Evolutionary conservation across 2,329 filamentous ascomycete species (phyloP), one percentile per base, ranked within the genome.

Genomic region (Neoascochyta sp.): DNA sequence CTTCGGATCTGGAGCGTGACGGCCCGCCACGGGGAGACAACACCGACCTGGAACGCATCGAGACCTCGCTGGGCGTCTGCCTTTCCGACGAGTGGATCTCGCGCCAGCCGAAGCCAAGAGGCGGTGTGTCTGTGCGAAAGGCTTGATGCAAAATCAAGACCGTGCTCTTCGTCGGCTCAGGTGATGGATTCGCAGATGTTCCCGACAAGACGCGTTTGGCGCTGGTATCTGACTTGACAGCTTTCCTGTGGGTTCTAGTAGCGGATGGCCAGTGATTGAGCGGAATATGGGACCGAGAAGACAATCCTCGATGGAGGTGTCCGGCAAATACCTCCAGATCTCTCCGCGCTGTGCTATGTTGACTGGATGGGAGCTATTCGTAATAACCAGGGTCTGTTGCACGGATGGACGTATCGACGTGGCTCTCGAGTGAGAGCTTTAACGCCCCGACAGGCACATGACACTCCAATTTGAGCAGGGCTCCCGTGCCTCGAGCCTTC

Each of bases 401-500:
- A 83, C 83, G 81, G 81, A 69, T 73, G 71, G 64, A 66, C 66
- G 63, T 64, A 74, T 79, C 76, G 82, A 87, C 81, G 83, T 85
- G 83, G 81, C 69, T 76, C 75, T 78, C 80, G 63, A 68, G 66
- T 74, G 76, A 82, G 76, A 76, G 68, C 83, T 82, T 86, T 83
- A 82, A 62, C 38, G 34, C 58, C 76, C 81, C 62, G 68, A 74
- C 70, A 58, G 78, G 83, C 86, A 83, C 86, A 86, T 78, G 81
- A 71, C 70, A 68, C 68, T 65, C 62, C 73, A 67, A 70, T 73
- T 79, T 68, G 66, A 57, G 52, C 47, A 46, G 18, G 51, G 57
- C 56, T 65, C 58, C 57, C 54, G 70, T 68, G 69, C 66, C 65
- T 63, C 66, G 54, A 59, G 29, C 44, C 58, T 56, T 42, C 52